Conservation (phyloP, 2,329 filamentous ascomycete species). For the Sclerotinia minor region DNA sequence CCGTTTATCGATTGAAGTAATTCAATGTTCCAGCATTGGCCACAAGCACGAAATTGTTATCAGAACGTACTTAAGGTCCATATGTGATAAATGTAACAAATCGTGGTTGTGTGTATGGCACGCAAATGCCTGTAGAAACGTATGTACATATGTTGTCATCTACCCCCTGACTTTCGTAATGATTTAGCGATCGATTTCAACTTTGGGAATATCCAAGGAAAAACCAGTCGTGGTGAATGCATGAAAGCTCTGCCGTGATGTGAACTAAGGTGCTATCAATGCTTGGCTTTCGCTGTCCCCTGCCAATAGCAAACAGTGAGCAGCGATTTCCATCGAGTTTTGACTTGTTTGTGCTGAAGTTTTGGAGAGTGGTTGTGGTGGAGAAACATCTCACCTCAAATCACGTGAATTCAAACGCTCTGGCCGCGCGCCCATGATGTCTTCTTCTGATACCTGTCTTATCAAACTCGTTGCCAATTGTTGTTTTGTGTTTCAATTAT, state of each 20-base stretch:
- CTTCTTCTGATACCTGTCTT: background rate
- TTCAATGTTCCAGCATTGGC: slow-evolving; percentile 3
- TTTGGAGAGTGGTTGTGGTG: background rate
- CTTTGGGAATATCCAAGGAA: background rate
- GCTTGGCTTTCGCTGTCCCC: background rate
- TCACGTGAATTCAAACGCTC: background rate
- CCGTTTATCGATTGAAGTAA: background rate
- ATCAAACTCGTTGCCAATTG: background rate
- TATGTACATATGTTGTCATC: slow-evolving; percentile 27
- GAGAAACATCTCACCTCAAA: background rate
- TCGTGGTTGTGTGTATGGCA: background rate
- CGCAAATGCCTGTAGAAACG: slow-evolving; percentile 5
- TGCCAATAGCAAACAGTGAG: no score
- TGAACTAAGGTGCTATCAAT: background rate
- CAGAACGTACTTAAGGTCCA: background rate
- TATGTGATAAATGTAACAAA: background rate
- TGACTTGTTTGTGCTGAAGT: background rate
- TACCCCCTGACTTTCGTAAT: slow-evolving; percentile 22
- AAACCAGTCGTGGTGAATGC: background rate
- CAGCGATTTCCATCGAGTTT: background rate
- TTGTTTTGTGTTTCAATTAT: background rate
- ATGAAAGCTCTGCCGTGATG: background rate
- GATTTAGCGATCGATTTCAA: background rate
- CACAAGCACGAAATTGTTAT: slow-evolving; percentile 11
- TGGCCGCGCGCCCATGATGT: background rate